Base-by-base conservation (phyloP, 805 yeast genomes). In the Maudiozyma saulgeensis region DNA sequence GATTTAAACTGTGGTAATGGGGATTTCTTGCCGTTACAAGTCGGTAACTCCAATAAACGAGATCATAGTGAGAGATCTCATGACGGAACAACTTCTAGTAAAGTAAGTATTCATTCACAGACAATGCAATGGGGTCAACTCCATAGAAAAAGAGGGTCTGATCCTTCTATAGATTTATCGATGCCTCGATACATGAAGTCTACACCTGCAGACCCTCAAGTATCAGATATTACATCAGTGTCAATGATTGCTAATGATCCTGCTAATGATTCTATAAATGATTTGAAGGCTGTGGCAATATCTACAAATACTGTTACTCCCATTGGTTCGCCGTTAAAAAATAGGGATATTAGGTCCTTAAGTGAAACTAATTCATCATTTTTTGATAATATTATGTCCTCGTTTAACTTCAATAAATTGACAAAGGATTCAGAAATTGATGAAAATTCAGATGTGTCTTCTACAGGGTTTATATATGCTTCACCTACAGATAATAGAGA, bases 401-500 rank as follows among this genome's bases (percentile, higher is more conserved):
- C 28, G n/a, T 28, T 42, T 9, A 15, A 60, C 2, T 48, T 60
- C 16, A 50, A 57, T 18, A 53, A 57, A 28, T 28, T 28, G 12
- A 11, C 32, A 28, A 28, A 28, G 32, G 32, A 28, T 28, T 28
- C 32, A 8, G 32, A 28, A 11, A 28, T 11, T 9, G 32, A 28
- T 28, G 12, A 9, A 4, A 28, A 11, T 28, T 11, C 32, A 28
- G 32, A 28, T 4, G 4, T 9, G 6, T 28, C 32, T 9, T 28
- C 32, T 28, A 11, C 32, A 6, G 8, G 32, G 32, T 28, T 28
- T 6, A 28, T n/a, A 43, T 82, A 73, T 59, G 89, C 96, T 1
- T 68, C 81, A 1, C 71, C 73, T 49, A 74, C 74, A 44, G 70
- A 90, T 46, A 76, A 88, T 60, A 71, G 75, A 6, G 93, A 84